Evolutionary conservation across 2,329 filamentous ascomycete species (phyloP).

Genomic region (Beauveria medogensis): DNA sequence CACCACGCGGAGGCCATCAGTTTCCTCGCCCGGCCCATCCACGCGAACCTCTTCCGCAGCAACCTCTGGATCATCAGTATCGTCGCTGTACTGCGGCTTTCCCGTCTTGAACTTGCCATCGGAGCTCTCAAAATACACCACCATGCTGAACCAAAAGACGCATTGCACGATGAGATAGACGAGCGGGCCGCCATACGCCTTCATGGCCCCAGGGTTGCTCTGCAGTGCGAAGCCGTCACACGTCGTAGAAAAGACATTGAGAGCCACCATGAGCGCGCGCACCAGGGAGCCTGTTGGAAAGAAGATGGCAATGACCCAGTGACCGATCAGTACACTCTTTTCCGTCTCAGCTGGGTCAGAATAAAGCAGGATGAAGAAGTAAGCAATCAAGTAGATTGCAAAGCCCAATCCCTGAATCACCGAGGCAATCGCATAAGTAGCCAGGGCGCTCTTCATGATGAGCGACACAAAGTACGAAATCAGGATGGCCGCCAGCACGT

Average conservation of each 20-base stretch:
- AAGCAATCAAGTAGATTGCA: constrained; percentile 59
- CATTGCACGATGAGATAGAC: constrained; percentile 68
- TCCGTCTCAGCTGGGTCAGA: constrained; percentile 61
- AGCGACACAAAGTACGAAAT: constrained; percentile 71
- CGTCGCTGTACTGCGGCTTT: constrained; percentile 13
- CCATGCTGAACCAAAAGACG: constrained; percentile 55
- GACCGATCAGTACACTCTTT: constrained; percentile 55
- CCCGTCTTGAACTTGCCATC: constrained; percentile 13
- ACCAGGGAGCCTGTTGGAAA: constrained; percentile 66
- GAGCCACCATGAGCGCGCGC: constrained; percentile 59
- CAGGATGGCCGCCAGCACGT: constrained; percentile 63
- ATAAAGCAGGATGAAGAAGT: constrained; percentile 63
- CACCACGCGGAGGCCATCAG: constrained; percentile 50
- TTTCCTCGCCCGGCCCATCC: constrained; percentile 20
- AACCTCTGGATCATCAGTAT: constrained; percentile 20
- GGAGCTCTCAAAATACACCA: constrained; percentile 71
- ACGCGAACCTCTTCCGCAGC: constrained; percentile 20
- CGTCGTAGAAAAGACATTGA: constrained; percentile 71
- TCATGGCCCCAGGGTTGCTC: constrained; percentile 59
- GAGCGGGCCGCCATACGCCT: constrained; percentile 70
- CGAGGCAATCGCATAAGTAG: constrained; percentile 70
- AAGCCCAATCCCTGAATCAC: constrained; percentile 64
- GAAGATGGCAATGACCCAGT: constrained; percentile 63
- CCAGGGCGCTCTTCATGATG: constrained; percentile 63
- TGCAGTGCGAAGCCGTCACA: constrained; percentile 55